Base-by-base conservation (phyloP, 1,139 yeast species). In the Torulaspora globosa region DNA sequence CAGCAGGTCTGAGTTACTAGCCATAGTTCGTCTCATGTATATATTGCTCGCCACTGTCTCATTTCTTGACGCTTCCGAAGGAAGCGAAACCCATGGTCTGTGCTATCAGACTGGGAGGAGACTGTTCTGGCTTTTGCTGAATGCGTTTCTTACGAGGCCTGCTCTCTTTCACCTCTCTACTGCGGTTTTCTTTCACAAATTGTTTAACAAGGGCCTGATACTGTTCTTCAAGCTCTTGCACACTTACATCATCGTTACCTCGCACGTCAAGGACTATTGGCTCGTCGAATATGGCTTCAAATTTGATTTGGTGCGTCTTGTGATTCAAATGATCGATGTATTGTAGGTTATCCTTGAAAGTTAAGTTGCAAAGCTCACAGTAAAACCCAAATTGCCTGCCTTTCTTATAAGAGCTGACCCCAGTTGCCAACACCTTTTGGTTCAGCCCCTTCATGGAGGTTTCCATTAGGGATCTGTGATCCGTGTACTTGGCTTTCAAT, bases 271-370 rank as follows among this genome's bases (percentile, higher is more conserved):
- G n/a, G 5, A 63, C 46, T 21, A 63, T 44, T 0, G 59, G 58
- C 36, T 64, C 66, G 27, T 52, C 54, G 43, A 64, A 63, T 12
- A 62, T 57, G 12, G 62, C 69, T 9, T 73, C 74, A 43, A 69
- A 67, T 37, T 62, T 66, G 6, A 66, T 59, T 27, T 67, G 57
- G 65, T 83, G 92, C 41, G 73, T 78, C 5, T 80, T 82, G 29
- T 89, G 80, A 59, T 87, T 88, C 58, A 88, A 70, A 67, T 90
- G 97, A 60, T 89, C 95, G 5, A 88, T 74, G 61, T 82, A 82
- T 49, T 88, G 84, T 57, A 88, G 69, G 46, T 84, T 84, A 64
- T 90, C 97, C 59, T 87, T 78, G 66, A 79, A 89, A 1, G 95
- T 83, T 53, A 85, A 66, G 55, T 83, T 79, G 63, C 97, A 90